Base-by-base conservation (phyloP, 2,329 filamentous ascomycete genomes). In the Corinectria fuckeliana region DNA sequence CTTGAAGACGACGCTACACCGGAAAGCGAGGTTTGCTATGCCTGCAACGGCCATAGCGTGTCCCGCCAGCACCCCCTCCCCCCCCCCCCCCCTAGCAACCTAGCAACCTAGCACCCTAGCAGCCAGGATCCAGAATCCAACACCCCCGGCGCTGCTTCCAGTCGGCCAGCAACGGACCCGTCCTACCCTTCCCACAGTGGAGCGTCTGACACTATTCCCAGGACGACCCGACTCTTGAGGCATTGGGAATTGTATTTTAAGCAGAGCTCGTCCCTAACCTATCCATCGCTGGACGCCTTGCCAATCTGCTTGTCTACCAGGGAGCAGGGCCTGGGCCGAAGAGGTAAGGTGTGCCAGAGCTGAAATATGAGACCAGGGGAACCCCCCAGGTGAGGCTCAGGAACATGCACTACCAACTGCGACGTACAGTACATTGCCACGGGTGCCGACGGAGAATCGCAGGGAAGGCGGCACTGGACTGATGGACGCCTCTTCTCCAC, bases 91-190 rank as follows among this genome's bases (percentile, higher is more conserved):
- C 62, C 64, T 41, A 60, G 66, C 60, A 57, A 57, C 58, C 41
- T 45, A 45, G 41, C 65, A 64, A 47, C 62, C 64, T 41, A 60
- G 66, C 60, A 57, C 59, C 58, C 41, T 45, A 45, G 41, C 11
- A 26, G 57, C 64, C 45, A 60, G 66, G 60, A 57, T 57, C 56
- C 60, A 54, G 50, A 38, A 45, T 47, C 18, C 47, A 56, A 58
- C 25, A 52, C 56, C 34, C 64, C 50, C 56, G 61, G 62, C 56
- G 50, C 56, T 28, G 58, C 59, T 66, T 65, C 67, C 65, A 70
- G 63, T 69, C 56, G 68, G 57, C 66, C 62, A 59, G 58, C 66
- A 64, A 68, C 66, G 59, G 66, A 62, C 58, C 63, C 68, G 68
- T 70, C 63, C 60, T 56, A 55, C 61, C 65, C 65, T 63, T 59